phyloP scores from a whole-genome alignment of 1,284 basidiomycete genomes.

The Farysia itapuensis region DNA sequence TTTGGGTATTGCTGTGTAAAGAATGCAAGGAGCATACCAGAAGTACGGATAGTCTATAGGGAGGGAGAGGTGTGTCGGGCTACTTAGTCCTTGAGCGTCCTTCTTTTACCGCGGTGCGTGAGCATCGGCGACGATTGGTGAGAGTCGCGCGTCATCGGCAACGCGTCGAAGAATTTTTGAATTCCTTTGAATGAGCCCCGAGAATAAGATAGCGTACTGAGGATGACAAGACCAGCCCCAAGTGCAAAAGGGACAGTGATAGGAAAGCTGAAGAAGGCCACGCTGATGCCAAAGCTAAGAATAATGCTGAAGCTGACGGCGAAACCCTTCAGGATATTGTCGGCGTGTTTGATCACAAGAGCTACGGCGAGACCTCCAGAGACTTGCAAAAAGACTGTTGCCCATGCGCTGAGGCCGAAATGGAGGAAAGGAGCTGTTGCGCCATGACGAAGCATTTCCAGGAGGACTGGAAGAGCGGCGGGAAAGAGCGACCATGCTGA shows the following conservation, averaged over 20 bases:
- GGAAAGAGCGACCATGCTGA: conserved; percentile 91
- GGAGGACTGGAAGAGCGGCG: conserved; percentile 79
- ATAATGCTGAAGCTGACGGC: conserved; percentile 90
- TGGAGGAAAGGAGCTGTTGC: conserved; percentile 48
- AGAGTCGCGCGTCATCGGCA: background rate
- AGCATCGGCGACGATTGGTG: background rate
- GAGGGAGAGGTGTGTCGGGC: no score
- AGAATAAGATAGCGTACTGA: conserved; percentile 81
- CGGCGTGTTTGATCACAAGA: conserved; percentile 65
- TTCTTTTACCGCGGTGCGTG: background rate
- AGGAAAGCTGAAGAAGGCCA: conserved; percentile 81
- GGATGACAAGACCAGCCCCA: conserved; percentile 78
- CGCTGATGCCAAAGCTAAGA: conserved; percentile 85
- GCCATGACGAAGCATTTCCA: conserved; percentile 60
- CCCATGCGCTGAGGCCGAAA: conserved; percentile 86
- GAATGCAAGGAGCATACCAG: no score
- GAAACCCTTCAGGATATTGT: conserved; percentile 68
- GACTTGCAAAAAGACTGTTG: conserved; percentile 83
- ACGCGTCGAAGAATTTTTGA: conserved; percentile 1
- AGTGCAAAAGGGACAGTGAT: conserved; percentile 81
- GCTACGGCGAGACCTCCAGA: conserved; percentile 87
- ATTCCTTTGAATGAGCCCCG: conserved; percentile 10
- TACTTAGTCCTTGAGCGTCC: background rate
- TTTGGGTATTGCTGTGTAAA: no score
- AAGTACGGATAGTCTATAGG: no score